Base-by-base conservation (phyloP, 2,329 filamentous ascomycete species). In the Ascochyta viciae-villosae region DNA sequence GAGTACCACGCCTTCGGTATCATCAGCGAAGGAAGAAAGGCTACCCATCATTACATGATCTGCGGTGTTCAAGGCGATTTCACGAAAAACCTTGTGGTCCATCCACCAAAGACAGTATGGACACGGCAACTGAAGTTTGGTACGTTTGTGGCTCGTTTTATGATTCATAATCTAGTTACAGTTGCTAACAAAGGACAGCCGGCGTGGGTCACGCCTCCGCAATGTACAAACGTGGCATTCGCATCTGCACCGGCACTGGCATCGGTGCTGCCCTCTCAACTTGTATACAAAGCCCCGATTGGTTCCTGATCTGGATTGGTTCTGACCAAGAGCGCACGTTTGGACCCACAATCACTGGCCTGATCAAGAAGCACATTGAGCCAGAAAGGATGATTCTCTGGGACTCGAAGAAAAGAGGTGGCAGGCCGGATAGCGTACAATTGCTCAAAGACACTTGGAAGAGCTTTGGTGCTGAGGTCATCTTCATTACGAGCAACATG, bases 61-160 rank as follows among this genome's bases (percentile, higher is more conserved):
- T 74, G 72, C 35, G 72, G 72, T 53, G 72, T 74, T 8, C 72
- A 74, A 53, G 72, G 72, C n/a, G 72, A 74, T 57, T 74, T 74
- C 45, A 74, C 72, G 3, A 68, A 62, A 27, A 57, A 65, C 7
- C 67, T 74, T 10, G 72, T 74, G 26, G 62, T 62, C 22, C 65
- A 74, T 22, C 72, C 72, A 13, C 72, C 72, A 8, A 72, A 67
- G 39, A 68, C 67, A 1, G 58, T 74, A 7, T 74, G 72, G 72
- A 74, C 72, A 3, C 52, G 72, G 29, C 67, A 74, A 37, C 55
- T 74, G 34, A 74, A 74, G 54, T 74, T 74, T 35, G 72, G 72
- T 74, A 66, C 7, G 68, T 54, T 12, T 1, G 2, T 41, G 6
- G 12, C 29, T n/a, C 19, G 42, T 31, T 16, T 19, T 12, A 13